Conservation (phyloP, 2,329 filamentous ascomycete species). For the Purpureocillium lavendulum region DNA sequence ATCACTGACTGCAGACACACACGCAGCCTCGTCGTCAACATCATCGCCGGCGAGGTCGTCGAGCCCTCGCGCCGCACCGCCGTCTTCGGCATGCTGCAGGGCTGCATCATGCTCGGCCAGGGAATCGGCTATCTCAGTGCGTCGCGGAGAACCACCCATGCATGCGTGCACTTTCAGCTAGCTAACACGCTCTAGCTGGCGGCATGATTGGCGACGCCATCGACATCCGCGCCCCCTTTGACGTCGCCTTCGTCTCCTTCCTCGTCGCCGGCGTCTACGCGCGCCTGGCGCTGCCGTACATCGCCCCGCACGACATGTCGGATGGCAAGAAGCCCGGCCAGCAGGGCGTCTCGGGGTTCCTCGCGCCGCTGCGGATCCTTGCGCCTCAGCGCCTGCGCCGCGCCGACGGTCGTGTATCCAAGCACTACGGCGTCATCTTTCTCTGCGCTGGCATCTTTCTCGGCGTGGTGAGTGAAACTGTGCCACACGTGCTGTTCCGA, state of each 20-base stretch:
- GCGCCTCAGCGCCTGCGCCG: conserved; percentile 47
- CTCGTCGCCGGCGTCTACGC: conserved; percentile 33
- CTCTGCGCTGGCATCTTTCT: conserved; percentile 59
- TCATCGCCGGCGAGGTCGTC: conserved; percentile 58
- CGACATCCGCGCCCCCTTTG: conserved; percentile 56
- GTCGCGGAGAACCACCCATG: conserved; percentile 8
- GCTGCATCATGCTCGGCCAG: conserved; percentile 58
- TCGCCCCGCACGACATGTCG: conserved; percentile 33
- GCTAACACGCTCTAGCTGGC: conserved; percentile 33
- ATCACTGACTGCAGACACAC: no score
- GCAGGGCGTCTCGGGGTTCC: conserved; percentile 40
- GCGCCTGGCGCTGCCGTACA: conserved; percentile 35
- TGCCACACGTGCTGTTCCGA: no score
- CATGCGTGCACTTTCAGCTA: not conserved
- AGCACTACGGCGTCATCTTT: conserved; percentile 54
- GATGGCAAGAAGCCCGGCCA: conserved; percentile 19
- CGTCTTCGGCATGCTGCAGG: conserved; percentile 57
- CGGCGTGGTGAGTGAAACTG: conserved; percentile 51
- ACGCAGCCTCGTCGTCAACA: conserved; percentile 53
- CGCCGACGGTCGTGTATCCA: conserved; percentile 38
- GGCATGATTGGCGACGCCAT: conserved; percentile 56
- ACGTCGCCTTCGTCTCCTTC: conserved; percentile 52
- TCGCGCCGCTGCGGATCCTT: conserved; percentile 56
- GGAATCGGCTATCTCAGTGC: conserved; percentile 52
- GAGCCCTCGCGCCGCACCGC: conserved; percentile 51